These are phyloP conservation scores for Avicennia marina DNA, from an alignment of 257 asterid genomes.

Conservation along the genomic window DNA sequence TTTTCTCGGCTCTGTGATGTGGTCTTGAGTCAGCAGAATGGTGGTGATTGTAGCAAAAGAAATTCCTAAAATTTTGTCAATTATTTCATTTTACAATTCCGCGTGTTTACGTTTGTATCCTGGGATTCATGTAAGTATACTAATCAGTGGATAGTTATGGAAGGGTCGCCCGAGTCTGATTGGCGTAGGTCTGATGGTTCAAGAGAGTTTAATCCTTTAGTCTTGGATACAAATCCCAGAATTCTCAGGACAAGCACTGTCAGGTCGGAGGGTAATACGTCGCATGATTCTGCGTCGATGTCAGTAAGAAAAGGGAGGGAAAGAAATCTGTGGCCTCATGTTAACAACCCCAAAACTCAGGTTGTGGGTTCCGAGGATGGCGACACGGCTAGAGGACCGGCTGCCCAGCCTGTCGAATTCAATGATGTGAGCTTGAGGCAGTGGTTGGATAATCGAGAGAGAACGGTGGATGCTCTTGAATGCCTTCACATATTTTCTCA, in stretches of 20 bases:
- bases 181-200: conserved; percentile 71
- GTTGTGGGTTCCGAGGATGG: conserved; percentile 27
- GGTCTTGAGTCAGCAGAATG: conserved; percentile 36
- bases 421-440: conserved; percentile 74
- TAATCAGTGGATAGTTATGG: conserved; percentile 51
- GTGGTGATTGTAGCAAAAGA: conserved; percentile 27
- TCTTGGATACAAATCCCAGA: conserved; percentile 46
- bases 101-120: conserved; percentile 23
- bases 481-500: conserved; percentile 91
- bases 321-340: conserved; percentile 22
- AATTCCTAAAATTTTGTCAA: conserved; percentile 19
- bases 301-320: conserved; percentile 51
- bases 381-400: conserved; percentile 19
- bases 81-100: conserved; percentile 18
- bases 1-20: conserved; percentile 20
- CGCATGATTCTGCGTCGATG: conserved; percentile 48
- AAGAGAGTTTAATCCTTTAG: conserved; percentile 59
- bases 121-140: conserved; percentile 30
- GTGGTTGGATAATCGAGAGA: conserved; percentile 85
- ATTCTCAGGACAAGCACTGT: conserved; percentile 30
- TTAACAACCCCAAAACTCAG: conserved; percentile 24
- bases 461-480: conserved; percentile 70
- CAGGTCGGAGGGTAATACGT: conserved; percentile 43
- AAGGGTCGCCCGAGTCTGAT: conserved; percentile 77
- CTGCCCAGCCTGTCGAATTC: conserved; percentile 29